A percentile compares a stretch with the other conserved stretches of the same genome.
phyloP scores from a whole-genome alignment of 306 rosid genomes.

The Chamaecrista fasciculata region DNA sequence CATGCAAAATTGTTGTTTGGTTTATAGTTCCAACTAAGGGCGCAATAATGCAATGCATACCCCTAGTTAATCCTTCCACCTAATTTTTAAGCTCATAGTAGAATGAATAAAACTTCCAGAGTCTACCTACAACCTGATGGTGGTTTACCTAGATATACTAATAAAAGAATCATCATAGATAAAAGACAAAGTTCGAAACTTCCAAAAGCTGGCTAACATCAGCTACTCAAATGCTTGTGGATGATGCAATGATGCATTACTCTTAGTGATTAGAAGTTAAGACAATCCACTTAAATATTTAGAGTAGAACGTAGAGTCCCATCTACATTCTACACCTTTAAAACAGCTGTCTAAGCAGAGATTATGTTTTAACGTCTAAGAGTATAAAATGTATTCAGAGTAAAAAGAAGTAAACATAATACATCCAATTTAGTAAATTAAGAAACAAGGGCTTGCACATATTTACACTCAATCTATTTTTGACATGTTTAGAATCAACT shows the following conservation, averaged over 20 bases:
- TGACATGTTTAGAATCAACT: background rate
- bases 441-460: constrained; percentile 3
- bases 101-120: constrained; percentile 6
- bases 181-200: background rate
- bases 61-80: constrained; percentile 4
- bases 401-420: background rate
- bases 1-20: constrained; percentile 2
- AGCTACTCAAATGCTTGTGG: background rate
- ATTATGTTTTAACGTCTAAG: constrained; percentile 13
- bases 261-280: background rate
- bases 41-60: constrained; percentile 9
- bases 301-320: background rate
- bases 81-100: constrained; percentile 1
- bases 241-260: background rate
- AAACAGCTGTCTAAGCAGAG: background rate
- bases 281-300: background rate
- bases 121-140: background rate
- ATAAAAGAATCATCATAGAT: background rate
- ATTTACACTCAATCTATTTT: background rate
- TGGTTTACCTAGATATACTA: constrained; percentile 1
- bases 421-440: background rate
- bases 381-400: background rate
- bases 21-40: background rate
- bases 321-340: background rate
- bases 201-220: too few relatives aligned